Conservation (phyloP, 78 protist genomes). For the Diacronema lutheri region DNA sequence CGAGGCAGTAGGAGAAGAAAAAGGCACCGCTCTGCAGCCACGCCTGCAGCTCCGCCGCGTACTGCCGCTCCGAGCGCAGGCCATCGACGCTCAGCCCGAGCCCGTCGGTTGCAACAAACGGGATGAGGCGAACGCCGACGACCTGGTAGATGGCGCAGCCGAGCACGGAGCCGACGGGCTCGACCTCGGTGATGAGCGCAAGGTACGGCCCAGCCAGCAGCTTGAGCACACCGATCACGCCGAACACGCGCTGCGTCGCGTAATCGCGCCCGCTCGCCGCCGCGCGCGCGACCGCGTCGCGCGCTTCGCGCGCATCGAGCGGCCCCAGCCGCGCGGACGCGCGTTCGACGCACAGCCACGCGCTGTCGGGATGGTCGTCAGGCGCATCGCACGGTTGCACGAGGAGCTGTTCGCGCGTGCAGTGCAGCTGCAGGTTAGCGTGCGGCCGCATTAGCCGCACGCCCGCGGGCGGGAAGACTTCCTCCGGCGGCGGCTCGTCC, state of each 20-base stretch:
- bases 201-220: constrained; percentile 23
- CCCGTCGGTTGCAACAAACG: neutral
- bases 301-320: too few species aligned
- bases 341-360: too few species aligned
- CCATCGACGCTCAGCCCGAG: neutral
- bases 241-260: neutral
- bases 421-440: too few species aligned
- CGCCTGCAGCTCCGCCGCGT: constrained; percentile 9
- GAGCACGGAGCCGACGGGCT: neutral
- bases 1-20: constrained; percentile 86
- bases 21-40: constrained; percentile 65
- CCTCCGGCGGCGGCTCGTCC: too few species aligned
- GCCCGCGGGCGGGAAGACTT: too few species aligned
- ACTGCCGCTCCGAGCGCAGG: neutral
- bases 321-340: too few species aligned
- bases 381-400: too few species aligned
- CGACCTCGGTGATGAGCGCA: neutral
- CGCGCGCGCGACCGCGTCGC: too few species aligned
- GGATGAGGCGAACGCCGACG: neutral
- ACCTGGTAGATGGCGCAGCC: neutral
- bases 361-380: too few species aligned
- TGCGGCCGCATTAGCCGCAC: too few species aligned
- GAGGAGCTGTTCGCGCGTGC: too few species aligned
- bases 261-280: too few species aligned
- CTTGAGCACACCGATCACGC: neutral